Evolutionary conservation across 1,139 yeast species (phyloP).

Genomic region (Zygosaccharomyces sapae): DNA sequence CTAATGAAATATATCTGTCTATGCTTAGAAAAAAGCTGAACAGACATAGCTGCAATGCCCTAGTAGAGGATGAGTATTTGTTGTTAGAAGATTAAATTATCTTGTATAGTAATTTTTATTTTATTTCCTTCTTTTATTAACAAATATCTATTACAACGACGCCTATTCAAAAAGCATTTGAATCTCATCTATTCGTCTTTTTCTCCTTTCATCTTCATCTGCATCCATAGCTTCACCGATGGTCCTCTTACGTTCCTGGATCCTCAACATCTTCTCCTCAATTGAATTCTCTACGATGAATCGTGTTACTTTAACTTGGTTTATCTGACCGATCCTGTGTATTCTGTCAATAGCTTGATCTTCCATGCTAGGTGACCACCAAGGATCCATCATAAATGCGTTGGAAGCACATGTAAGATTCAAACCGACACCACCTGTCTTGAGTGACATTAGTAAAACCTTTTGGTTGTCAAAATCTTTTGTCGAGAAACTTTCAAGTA

Average conservation of each 20-base stretch:
- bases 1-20: slow-evolving; percentile 21
- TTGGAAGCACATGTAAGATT: slow-evolving; percentile 81
- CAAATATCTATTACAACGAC: background rate
- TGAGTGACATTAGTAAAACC: slow-evolving; percentile 67
- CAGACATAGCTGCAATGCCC: slow-evolving; percentile 17
- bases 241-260: slow-evolving; percentile 81
- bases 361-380: slow-evolving; percentile 96
- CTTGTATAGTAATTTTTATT: background rate
- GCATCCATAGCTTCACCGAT: slow-evolving; percentile 82
- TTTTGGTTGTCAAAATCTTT: slow-evolving; percentile 42
- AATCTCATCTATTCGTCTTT: slow-evolving; percentile 75
- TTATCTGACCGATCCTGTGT: slow-evolving; percentile 84
- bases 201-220: slow-evolving; percentile 70
- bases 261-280: slow-evolving; percentile 85
- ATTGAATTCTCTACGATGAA: slow-evolving; percentile 80
- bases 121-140: background rate
- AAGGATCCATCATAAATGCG: slow-evolving; percentile 94
- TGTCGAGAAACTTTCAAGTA: slow-evolving; percentile 53
- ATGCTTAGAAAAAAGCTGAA: slow-evolving; percentile 18
- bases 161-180: slow-evolving; percentile 59
- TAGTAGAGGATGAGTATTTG: slow-evolving; percentile 28
- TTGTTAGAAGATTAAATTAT: slow-evolving; percentile 25
- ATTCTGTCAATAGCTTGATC: slow-evolving; percentile 93
- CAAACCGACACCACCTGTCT: slow-evolving; percentile 95
- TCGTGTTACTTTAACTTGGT: slow-evolving; percentile 67